These are phyloP conservation scores for Noccaea bulbosa DNA, from an alignment of 345 rosid species.

Conservation along the genomic window DNA sequence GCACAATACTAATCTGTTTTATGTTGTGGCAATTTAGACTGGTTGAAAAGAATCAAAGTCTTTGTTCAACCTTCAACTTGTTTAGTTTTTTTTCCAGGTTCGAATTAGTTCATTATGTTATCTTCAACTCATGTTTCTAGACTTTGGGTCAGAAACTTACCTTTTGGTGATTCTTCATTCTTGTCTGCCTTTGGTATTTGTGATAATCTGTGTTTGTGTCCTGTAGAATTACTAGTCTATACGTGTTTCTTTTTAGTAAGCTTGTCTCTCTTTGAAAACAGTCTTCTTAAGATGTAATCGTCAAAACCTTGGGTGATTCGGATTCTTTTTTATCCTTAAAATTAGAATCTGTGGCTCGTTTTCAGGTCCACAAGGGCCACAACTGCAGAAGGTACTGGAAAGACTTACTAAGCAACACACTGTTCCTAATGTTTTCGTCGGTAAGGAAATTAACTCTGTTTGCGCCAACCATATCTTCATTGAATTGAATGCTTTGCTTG, in stretches of 20 bases:
- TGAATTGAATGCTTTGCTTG: not conserved
- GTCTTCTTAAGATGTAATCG: conserved; percentile 8
- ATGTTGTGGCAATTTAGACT: conserved; percentile 18
- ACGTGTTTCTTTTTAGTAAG: not conserved
- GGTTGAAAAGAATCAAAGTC: not conserved
- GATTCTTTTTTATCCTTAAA: not conserved
- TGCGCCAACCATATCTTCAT: not conserved
- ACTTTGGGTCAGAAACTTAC: not conserved
- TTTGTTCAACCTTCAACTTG: not conserved
- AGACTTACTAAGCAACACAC: conserved; percentile 90
- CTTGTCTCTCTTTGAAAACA: not conserved
- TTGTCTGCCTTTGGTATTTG: conserved; percentile 9
- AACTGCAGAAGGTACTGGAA: conserved; percentile 80
- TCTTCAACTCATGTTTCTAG: not conserved
- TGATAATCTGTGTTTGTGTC: not conserved
- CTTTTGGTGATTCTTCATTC: not conserved
- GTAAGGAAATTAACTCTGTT: conserved; percentile 44
- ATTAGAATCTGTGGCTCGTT: not conserved
- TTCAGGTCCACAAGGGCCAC: conserved; percentile 92
- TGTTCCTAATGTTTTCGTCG: conserved; percentile 94
- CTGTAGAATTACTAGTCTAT: conserved; percentile 12
- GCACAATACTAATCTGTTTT: not conserved
- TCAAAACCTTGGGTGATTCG: not conserved
- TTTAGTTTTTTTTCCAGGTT: not conserved
- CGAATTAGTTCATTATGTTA: not conserved